Evolutionary conservation across 2,329 filamentous ascomycete species (phyloP), one percentile per base, ranked within the genome.

Genomic region (Penicillium corylophilum): DNA sequence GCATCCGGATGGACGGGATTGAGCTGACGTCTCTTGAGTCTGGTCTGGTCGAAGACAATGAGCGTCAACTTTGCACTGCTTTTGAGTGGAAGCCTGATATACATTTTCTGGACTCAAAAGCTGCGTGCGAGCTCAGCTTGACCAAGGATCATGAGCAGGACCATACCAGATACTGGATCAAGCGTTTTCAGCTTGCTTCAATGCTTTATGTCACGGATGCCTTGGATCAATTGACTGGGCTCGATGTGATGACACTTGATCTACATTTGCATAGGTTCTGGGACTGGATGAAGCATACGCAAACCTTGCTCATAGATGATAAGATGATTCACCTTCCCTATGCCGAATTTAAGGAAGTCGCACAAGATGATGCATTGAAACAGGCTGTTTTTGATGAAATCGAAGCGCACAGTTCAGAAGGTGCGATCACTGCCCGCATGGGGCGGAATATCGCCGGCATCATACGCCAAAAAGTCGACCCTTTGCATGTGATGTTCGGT

Each of bases 401-500:
- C 4, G 59, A 59, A 46, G 35, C 24, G 0, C 59, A 63, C 31
- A 64, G 60, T 44, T 59, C 59, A 2, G 64, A 71, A 29, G 69
- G 70, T 4, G 64, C 61, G 13, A 60, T 72, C 16, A 56, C 61
- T 3, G 50, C 64, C 12, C 64, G 68, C 13, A 64, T 70, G 53
- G 70, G 70, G 1, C 48, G 57, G 3, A 64, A 69, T n/a, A 67
- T 71, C 36, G 61, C 54, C 2, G 45, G 46, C 1, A 56, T 71
- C 5, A 44, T 71, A 35, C 56, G 56, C 13, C 56, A 64, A 20
- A 56, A 71, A 46, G 46, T 59, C 20, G 65, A 71, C 50, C 67
- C 68, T 6, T 55, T 72, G 7, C 43, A 68, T 48, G 48, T 72
- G 31, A 69, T 71, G 65, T 71, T 70, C 22, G 63, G 66, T 4